These are phyloP conservation scores for Ilex aquifolium DNA, from an alignment of 257 asterid genomes.

Conservation along the genomic window DNA sequence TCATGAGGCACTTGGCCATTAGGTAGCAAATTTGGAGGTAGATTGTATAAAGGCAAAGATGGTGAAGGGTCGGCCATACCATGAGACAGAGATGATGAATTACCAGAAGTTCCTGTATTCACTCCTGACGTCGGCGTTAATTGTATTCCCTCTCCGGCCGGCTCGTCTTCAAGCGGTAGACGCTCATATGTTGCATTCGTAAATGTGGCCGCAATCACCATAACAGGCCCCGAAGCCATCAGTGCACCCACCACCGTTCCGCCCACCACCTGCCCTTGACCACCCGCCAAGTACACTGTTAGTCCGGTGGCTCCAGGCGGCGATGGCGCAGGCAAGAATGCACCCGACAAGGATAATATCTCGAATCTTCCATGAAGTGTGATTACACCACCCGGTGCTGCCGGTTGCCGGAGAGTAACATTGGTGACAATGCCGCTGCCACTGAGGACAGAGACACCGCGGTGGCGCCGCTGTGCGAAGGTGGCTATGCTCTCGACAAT, in stretches of 20 bases:
- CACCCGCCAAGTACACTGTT: conserved; percentile 65
- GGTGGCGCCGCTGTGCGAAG: conserved; percentile 53
- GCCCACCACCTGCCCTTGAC: conserved; percentile 80
- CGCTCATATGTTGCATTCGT: conserved; percentile 62
- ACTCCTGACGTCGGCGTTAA: conserved; percentile 16
- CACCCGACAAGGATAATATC: conserved; percentile 64
- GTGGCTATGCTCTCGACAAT: conserved; percentile 46
- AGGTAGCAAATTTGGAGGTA: background rate
- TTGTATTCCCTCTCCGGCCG: conserved; percentile 26
- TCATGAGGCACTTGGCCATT: background rate
- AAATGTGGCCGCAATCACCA: conserved; percentile 77
- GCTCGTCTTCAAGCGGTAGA: conserved; percentile 60
- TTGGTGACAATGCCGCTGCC: conserved; percentile 61
- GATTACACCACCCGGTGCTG: conserved; percentile 46
- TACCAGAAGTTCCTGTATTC: conserved; percentile 11
- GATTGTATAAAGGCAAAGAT: background rate
- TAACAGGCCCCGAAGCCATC: conserved; percentile 73
- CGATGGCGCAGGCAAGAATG: conserved; percentile 57
- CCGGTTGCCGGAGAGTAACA: conserved; percentile 60
- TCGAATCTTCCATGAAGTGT: conserved; percentile 65
- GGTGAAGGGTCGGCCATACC: background rate
- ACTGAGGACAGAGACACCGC: conserved; percentile 67
- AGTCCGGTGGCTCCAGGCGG: conserved; percentile 58
- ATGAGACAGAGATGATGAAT: conserved; percentile 7
- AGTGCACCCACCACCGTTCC: conserved; percentile 60